Evolutionary conservation across 176 grass and related monocot species (phyloP), one percentile per base, ranked within the genome.

Genomic region (Aegilops bicornis): DNA sequence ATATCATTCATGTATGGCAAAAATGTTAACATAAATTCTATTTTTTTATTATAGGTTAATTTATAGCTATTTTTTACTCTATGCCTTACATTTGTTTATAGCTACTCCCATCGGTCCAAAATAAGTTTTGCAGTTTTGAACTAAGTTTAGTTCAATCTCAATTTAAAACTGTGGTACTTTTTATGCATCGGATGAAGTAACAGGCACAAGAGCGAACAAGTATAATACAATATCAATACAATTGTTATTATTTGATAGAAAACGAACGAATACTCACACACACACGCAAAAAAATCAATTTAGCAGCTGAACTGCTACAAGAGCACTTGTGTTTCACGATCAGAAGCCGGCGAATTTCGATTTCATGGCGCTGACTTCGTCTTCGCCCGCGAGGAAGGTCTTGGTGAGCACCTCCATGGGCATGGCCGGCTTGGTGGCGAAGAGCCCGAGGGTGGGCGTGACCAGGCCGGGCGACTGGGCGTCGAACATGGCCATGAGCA

Each of bases 361-460:
- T 60, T 84, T 87, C 6, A 91, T 87, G 67, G 60, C 68, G 35
- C 0, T 10, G 25, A 87, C 76, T 4, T 91, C 76, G 60, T 84
- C 80, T 68, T 80, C 86, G 3, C 59, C 87, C 60, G 84, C 27
- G 83, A 86, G 91, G 78, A 96, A 86, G 3, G 91, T 86, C 84
- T 96, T 96, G 52, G 91, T 61, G 32, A 96, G 87, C 31, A 96
- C 88, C 47, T 93, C 84, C 69, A 87, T 92, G 0, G 94, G 84
- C 69, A 96, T 89, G 50, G 77, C 50, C 3, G 91, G 94, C 25
- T 88, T 83, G 30, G 89, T 83, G 1, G 89, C 68, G 83, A 96
- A 96, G 73, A 96, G 31, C 8, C 84, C 70, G 15, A 92, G 50
- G 1, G 94, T 88, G 3, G 90, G 83, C 25, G 66, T 52, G 14